Base-by-base conservation (phyloP, 306 rosid species). In the Medicago arabica region DNA sequence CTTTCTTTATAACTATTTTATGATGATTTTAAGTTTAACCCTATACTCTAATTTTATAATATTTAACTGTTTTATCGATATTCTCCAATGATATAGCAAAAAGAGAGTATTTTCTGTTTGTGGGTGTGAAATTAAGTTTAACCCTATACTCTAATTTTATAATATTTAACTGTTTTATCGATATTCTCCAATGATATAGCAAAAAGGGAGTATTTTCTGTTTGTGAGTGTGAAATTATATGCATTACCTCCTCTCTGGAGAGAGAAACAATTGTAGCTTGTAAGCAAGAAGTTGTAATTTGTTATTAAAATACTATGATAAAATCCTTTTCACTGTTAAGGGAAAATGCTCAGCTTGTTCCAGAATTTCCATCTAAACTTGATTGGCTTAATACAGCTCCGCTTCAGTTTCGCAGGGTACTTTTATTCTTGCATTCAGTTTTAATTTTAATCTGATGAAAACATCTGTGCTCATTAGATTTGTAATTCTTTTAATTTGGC, bases 371-470 rank as follows among this genome's bases (percentile, higher is more conserved):
- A 4, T 49, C 89, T 41, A 94, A 87, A 76, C 96, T 94, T 67
- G 98, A 92, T 84, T 94, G 98, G 98, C 82, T 94, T 77, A 94
- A 94, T 86, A 77, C 96, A 51, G 83, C 93, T 75, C 98, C 98
- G 66, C 93, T 94, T 76, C 96, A 90, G 87, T 81, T 94, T 82
- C 76, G 74, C 82, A 87, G 84, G 92, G 97, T 94, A 83, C 86
- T 69, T 83, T 70, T 60, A 55, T 14, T 39, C 76, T 74, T 82
- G 77, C 54, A 49, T 23, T 39, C 72, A 16, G 47, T 83, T 79
- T 83, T 53, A 72, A 57, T 64, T 76, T 72, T 66, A 78, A 60
- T 60, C 72, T 66, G 9, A 59, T 63, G 59, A 53, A 81, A 74
- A 55, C 74, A 75, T 78, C 25, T 77, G 36, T 16, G 10, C 63